Evolutionary conservation across 129 eudicot species (phyloP).

Genomic region (Flaveria sonorensis): DNA sequence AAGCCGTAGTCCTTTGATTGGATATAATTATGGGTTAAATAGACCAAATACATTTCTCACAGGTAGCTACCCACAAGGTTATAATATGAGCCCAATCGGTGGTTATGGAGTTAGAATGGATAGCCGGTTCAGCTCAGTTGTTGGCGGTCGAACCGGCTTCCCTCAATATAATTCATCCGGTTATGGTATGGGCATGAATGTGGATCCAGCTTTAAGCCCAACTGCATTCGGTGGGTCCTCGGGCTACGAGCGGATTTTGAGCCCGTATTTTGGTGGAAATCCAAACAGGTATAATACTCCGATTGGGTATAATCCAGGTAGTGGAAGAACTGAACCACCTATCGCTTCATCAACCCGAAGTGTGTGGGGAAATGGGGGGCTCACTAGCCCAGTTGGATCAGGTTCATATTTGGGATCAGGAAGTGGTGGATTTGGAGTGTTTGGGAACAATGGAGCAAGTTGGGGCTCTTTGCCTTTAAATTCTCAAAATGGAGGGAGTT

Average conservation of each 20-base stretch:
- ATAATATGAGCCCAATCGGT: constrained; percentile 57
- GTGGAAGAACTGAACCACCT: constrained; percentile 54
- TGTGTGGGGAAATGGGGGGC: constrained; percentile 68
- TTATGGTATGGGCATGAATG: constrained; percentile 63
- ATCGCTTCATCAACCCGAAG: constrained; percentile 48
- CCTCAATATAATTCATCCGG: constrained; percentile 68
- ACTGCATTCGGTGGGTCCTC: constrained; percentile 56
- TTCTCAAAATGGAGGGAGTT: constrained; percentile 49
- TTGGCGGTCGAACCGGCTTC: constrained; percentile 54
- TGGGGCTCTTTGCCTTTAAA: constrained; percentile 59
- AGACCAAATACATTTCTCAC: constrained; percentile 55
- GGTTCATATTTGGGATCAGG: constrained; percentile 63
- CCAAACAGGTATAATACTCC: constrained; percentile 66
- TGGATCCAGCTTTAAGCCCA: constrained; percentile 58
- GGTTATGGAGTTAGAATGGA: constrained; percentile 77
- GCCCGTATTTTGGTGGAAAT: constrained; percentile 52
- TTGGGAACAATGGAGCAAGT: constrained; percentile 58
- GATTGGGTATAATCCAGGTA: constrained; percentile 53
- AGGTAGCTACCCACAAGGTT: constrained; percentile 62
- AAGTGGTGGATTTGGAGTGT: constrained; percentile 63
- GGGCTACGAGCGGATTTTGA: constrained; percentile 59
- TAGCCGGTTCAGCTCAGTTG: constrained; percentile 59
- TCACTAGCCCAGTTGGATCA: constrained; percentile 40
- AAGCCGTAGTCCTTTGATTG: constrained; percentile 57
- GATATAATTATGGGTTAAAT: constrained; percentile 52